Percentiles rank a stretch among this genome's conserved stretches.
Evolutionary conservation across 257 asterid genomes (phyloP).

Genomic region (Nicotiana undulata): DNA sequence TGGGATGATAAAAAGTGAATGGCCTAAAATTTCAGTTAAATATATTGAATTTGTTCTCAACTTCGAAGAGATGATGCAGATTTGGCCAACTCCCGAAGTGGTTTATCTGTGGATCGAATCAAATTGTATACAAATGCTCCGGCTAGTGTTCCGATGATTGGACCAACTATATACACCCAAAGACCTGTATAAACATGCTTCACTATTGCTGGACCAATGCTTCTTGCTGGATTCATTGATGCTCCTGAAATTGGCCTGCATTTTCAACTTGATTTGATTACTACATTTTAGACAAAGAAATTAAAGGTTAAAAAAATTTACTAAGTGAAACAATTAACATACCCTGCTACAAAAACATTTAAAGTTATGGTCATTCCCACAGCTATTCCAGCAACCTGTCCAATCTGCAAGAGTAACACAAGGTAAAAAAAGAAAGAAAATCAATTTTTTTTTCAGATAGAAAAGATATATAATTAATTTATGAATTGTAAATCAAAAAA

Average conservation of each 20-base stretch:
- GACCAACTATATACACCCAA: constrained; percentile 65
- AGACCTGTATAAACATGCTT: constrained; percentile 35
- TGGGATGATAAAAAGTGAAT: too few relatives aligned
- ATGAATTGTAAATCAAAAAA: not conserved
- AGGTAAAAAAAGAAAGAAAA: not conserved
- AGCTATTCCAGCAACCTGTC: constrained; percentile 43
- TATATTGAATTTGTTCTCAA: not conserved
- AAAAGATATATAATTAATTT: not conserved
- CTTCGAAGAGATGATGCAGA: constrained; percentile 10
- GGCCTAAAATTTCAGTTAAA: not conserved
- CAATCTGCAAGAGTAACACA: constrained; percentile 23
- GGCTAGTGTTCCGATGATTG: constrained; percentile 40
- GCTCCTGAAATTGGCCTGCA: constrained; percentile 86
- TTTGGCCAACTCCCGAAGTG: constrained; percentile 32
- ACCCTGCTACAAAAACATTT: constrained; percentile 77
- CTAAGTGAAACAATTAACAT: not conserved
- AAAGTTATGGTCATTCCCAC: constrained; percentile 73
- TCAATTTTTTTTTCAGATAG: too few relatives aligned
- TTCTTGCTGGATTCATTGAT: constrained; percentile 91
- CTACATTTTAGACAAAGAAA: not conserved
- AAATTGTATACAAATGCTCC: constrained; percentile 57
- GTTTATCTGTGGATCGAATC: constrained; percentile 40
- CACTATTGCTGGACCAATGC: constrained; percentile 76
- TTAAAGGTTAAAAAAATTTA: not conserved
- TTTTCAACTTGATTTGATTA: not conserved